phyloP scores from a whole-genome alignment of 106 monocot genomes.

The Xerophyta viscosa region DNA sequence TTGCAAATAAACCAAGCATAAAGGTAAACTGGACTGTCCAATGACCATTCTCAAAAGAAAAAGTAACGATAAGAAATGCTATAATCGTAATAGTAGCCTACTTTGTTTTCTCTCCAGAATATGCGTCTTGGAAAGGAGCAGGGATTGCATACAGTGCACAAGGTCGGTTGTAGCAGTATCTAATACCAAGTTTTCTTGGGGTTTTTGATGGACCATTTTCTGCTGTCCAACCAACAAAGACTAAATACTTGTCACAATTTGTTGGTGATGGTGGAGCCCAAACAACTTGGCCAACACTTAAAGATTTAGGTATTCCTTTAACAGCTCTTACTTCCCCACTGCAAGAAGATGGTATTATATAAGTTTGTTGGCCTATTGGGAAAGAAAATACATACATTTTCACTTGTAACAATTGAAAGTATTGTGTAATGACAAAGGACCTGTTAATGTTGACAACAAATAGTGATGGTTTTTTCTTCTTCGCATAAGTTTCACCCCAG shows the following conservation, averaged over 20 bases:
- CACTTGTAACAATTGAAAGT: no score
- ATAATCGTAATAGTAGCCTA: constrained; percentile 20
- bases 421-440: no score
- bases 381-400: no score
- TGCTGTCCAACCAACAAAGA: constrained; percentile 94
- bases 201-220: constrained; percentile 47
- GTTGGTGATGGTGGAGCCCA: constrained; percentile 66
- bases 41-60: constrained; percentile 1
- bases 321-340: constrained; percentile 77
- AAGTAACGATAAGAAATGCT: background rate
- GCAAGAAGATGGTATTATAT: constrained; percentile 3
- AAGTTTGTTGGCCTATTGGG: no score
- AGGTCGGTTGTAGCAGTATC: constrained; percentile 91
- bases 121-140: constrained; percentile 32
- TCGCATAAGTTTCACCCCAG: constrained; percentile 95
- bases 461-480: constrained; percentile 67
- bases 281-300: constrained; percentile 88
- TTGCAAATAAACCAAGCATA: no score
- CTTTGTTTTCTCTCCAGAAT: constrained; percentile 16
- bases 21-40: no score
- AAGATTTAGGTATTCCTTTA: constrained; percentile 50
- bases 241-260: constrained; percentile 28
- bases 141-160: constrained; percentile 67
- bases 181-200: constrained; percentile 87
- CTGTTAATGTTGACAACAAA: constrained; percentile 66